A percentile compares a stretch with the other conserved stretches of the same genome.
These are phyloP conservation scores for Tricholoma furcatifolium DNA, from an alignment of 768 basidiomycete genomes.

Conservation along the genomic window DNA sequence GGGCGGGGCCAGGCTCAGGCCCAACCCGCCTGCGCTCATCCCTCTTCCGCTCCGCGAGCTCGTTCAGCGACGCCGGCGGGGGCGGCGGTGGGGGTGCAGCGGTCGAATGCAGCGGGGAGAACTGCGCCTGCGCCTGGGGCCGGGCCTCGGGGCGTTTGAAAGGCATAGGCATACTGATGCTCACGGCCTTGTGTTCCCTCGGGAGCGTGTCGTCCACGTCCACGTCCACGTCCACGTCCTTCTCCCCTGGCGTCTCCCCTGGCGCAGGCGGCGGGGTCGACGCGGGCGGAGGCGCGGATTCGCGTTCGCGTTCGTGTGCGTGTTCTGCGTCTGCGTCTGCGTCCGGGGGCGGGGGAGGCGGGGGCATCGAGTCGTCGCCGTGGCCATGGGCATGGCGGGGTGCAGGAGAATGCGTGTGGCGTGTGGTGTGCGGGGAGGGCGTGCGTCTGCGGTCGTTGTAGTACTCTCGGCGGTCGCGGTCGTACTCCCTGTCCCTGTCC, in stretches of 20 bases:
- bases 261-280: constrained; percentile 31
- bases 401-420: not conserved
- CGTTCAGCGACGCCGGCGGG: constrained; percentile 15
- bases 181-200: constrained; percentile 35
- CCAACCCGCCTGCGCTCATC: not conserved
- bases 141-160: too few species aligned
- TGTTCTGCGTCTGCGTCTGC: too few species aligned
- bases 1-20: too few species aligned
- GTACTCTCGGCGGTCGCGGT: constrained; percentile 20
- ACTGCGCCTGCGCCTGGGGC: too few species aligned
- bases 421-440: constrained; percentile 11
- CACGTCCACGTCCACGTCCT: constrained; percentile 20
- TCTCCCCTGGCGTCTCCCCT: too few species aligned
- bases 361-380: constrained; percentile 13
- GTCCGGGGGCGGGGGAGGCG: constrained; percentile 13
- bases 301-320: too few species aligned
- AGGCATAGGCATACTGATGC: constrained; percentile 46
- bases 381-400: too few species aligned
- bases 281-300: constrained; percentile 12
- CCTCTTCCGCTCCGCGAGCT: constrained; percentile 5
- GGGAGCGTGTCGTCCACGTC: too few species aligned
- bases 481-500: constrained; percentile 19
- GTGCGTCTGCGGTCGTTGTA: constrained; percentile 22
- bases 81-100: constrained; percentile 12
- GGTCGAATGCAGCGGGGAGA: constrained; percentile 36